A percentile compares a stretch with the other conserved stretches of the same genome.
Evolutionary conservation across 495 filamentous ascomycete genomes (phyloP).

Genomic region (Podospora australis): DNA sequence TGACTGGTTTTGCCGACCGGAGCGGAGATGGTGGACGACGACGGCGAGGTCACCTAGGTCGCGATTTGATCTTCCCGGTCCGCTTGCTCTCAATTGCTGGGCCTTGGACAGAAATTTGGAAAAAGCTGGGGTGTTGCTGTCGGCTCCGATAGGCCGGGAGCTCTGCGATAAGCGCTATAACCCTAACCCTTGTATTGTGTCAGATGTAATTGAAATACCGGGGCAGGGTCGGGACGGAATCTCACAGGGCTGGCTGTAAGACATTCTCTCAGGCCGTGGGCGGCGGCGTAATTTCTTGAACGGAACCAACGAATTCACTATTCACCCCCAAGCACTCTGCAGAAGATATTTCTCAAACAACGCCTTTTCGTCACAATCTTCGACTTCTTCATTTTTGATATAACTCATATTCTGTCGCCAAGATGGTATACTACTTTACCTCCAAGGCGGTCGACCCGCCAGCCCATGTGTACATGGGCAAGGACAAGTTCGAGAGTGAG

Average conservation of each 20-base stretch:
- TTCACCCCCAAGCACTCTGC: too few relatives aligned
- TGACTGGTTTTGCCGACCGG: neutral
- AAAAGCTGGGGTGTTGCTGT: neutral
- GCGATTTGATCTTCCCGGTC: neutral
- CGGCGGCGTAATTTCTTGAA: too few relatives aligned
- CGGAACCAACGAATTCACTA: too few relatives aligned
- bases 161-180: neutral
- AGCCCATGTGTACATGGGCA: constrained; percentile 90
- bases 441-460: constrained; percentile 65
- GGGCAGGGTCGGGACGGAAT: too few relatives aligned
- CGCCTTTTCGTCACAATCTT: too few relatives aligned
- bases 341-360: too few relatives aligned
- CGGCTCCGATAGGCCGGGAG: neutral
- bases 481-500: constrained; percentile 98
- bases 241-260: too few relatives aligned
- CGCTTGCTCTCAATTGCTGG: neutral
- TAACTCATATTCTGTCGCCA: neutral
- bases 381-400: too few relatives aligned
- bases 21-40: neutral
- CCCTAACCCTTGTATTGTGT: constrained; percentile 3
- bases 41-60: constrained; percentile 2
- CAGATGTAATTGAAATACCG: too few relatives aligned
- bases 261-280: too few relatives aligned
- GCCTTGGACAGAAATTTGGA: neutral
- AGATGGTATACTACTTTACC: constrained; percentile 95